A percentile compares a stretch with the other conserved stretches of the same genome.
Evolutionary conservation across 257 asterid genomes (phyloP).

Genomic region (Lithospermum erythrorhizon): DNA sequence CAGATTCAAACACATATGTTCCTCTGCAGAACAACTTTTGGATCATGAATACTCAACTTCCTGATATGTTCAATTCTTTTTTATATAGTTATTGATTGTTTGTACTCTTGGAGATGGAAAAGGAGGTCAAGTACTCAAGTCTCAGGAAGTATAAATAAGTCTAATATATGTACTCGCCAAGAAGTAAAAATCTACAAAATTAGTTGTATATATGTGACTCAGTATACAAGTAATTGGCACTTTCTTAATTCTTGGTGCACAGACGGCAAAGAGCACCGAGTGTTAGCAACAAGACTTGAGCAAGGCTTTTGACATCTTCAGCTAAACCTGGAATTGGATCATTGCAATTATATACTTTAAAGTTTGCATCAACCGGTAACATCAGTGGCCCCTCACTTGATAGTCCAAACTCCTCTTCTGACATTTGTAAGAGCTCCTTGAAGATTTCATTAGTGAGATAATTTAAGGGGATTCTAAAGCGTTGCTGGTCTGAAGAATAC

Average conservation of each 20-base stretch:
- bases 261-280: conserved; percentile 12
- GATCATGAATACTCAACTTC: too few relatives aligned
- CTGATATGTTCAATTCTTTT: too few relatives aligned
- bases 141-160: too few relatives aligned
- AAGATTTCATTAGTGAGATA: conserved; percentile 8
- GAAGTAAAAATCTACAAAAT: too few relatives aligned
- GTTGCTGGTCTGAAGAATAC: background rate
- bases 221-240: conserved; percentile 8
- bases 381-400: conserved; percentile 22
- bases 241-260: conserved; percentile 7
- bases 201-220: background rate
- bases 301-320: conserved; percentile 16
- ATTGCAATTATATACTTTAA: conserved; percentile 15
- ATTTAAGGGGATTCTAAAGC: conserved; percentile 9
- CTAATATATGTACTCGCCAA: background rate
- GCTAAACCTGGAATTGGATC: conserved; percentile 13
- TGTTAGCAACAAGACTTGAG: conserved; percentile 3
- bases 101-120: too few relatives aligned
- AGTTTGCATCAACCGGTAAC: conserved; percentile 18
- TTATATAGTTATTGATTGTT: too few relatives aligned
- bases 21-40: too few relatives aligned
- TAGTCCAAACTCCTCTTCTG: conserved; percentile 20
- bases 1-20: too few relatives aligned
- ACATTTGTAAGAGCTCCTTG: conserved; percentile 13
- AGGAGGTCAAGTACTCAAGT: too few relatives aligned